Evolutionary conservation across 2,329 filamentous ascomycete genomes (phyloP).

Genomic region (Penicillium psychrosexuale): DNA sequence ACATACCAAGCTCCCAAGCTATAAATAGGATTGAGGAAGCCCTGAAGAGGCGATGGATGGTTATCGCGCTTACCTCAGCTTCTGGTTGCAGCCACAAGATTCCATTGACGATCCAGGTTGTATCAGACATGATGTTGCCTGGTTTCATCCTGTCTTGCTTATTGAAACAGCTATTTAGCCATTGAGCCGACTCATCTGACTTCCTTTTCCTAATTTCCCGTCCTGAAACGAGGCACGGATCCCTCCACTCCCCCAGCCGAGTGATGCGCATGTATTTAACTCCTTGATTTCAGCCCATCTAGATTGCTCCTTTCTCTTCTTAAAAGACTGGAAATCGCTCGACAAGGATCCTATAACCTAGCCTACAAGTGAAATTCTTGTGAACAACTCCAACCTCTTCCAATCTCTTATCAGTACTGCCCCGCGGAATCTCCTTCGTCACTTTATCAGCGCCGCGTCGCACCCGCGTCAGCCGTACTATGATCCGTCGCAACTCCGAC

Average conservation of each 20-base stretch:
- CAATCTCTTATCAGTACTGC: slow-evolving; percentile 52
- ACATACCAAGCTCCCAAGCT: neutral
- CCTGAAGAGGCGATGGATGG: neutral
- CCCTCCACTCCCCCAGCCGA: slow-evolving; percentile 23
- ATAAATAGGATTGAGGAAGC: neutral
- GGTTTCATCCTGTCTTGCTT: neutral
- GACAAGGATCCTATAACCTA: neutral
- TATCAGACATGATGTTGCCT: neutral
- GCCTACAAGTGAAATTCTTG: neutral
- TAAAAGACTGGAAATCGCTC: neutral
- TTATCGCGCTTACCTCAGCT: slow-evolving; percentile 27
- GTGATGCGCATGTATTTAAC: slow-evolving; percentile 12
- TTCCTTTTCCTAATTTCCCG: slow-evolving; percentile 19
- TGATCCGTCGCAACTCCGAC: slow-evolving; percentile 45
- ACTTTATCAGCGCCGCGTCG: slow-evolving; percentile 42
- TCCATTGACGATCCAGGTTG: slow-evolving; percentile 15
- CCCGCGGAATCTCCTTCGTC: slow-evolving; percentile 14
- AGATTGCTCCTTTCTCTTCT: slow-evolving; percentile 1
- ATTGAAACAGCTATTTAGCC: neutral
- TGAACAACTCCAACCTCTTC: slow-evolving; percentile 1
- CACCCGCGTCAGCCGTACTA: slow-evolving; percentile 17
- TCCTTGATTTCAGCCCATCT: slow-evolving; percentile 9
- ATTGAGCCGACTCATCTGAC: neutral
- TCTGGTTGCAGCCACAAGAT: slow-evolving; percentile 26
- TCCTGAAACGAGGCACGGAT: slow-evolving; percentile 38